A percentile compares a stretch with the other conserved stretches of the same genome.
These are phyloP conservation scores for Candida schatavii DNA, from an alignment of 805 yeast genomes.

Conservation along the genomic window DNA sequence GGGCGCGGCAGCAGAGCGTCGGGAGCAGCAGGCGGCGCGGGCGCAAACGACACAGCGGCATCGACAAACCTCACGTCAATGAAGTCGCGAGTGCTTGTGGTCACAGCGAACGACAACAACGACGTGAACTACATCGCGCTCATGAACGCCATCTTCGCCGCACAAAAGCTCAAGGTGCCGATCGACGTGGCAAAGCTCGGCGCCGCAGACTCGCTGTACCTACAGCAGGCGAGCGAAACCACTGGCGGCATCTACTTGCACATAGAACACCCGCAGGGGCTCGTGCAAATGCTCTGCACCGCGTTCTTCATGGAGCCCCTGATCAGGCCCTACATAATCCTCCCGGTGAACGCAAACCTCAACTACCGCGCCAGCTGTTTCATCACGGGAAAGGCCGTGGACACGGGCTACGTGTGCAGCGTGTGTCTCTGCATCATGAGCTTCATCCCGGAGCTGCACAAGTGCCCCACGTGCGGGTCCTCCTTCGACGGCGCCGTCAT, in stretches of 20 bases:
- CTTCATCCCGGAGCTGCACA: slow-evolving; percentile 58
- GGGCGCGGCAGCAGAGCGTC: slow-evolving; percentile 10
- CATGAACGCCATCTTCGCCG: slow-evolving; percentile 95
- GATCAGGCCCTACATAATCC: slow-evolving; percentile 67
- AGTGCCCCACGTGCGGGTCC: slow-evolving; percentile 87
- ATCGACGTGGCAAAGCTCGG: slow-evolving; percentile 88
- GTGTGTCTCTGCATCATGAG: slow-evolving; percentile 86
- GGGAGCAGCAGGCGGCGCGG: slow-evolving; percentile 8
- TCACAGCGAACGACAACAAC: slow-evolving; percentile 72
- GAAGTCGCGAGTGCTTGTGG: slow-evolving; percentile 43
- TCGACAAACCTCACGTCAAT: slow-evolving; percentile 23
- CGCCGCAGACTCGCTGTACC: slow-evolving; percentile 60
- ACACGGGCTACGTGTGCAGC: slow-evolving; percentile 91
- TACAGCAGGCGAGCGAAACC: slow-evolving; percentile 95
- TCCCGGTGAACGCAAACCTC: slow-evolving; percentile 81
- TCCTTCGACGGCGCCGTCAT: slow-evolving; percentile 66
- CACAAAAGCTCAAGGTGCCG: slow-evolving; percentile 86
- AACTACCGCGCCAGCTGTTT: slow-evolving; percentile 96
- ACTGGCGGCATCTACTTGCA: slow-evolving; percentile 85
- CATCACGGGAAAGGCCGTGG: slow-evolving; percentile 84
- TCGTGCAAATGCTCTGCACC: slow-evolving; percentile 76
- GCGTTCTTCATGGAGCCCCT: slow-evolving; percentile 87
- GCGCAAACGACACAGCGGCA: slow-evolving; percentile 5
- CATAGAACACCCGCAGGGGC: slow-evolving; percentile 66
- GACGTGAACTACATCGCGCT: slow-evolving; percentile 84